Conservation (phyloP, 1,139 yeast species). For the Suhomyces bribrorum region DNA sequence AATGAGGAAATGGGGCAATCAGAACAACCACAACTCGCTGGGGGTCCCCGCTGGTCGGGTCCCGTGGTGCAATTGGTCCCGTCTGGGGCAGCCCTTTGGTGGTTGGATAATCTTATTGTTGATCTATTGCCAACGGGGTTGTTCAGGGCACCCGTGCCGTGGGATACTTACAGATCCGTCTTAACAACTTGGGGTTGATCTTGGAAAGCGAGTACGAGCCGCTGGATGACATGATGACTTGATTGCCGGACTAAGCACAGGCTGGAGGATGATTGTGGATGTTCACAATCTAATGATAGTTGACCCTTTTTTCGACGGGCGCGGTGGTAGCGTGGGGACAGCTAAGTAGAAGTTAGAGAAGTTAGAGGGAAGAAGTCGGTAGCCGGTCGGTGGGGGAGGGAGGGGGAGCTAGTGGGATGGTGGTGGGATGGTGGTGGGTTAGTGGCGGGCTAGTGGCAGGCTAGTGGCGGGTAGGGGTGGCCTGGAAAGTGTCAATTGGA, state of each 20-base stretch:
- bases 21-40: not conserved
- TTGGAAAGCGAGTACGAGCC: slow-evolving; percentile 47
- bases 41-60: not conserved
- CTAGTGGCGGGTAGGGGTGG: no score
- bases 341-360: no score
- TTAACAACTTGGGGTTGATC: slow-evolving; percentile 58
- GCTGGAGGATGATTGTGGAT: not conserved
- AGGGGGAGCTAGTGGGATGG: no score
- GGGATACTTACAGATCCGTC: slow-evolving; percentile 58
- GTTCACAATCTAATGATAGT: not conserved
- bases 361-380: no score
- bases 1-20: not conserved
- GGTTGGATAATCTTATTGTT: no score
- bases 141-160: not conserved
- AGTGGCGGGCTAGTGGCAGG: no score
- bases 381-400: no score
- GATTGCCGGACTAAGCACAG: not conserved
- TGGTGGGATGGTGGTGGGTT: no score
- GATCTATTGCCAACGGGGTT: not conserved
- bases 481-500: no score
- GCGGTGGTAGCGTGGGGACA: not conserved
- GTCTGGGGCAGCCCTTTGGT: no score
- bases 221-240: slow-evolving; percentile 19
- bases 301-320: slow-evolving; percentile 4
- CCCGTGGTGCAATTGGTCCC: no score